Percentiles rank a stretch among this genome's conserved stretches.
These are phyloP conservation scores for Nicotiana sylvestris DNA, from an alignment of 257 asterid genomes.

Conservation along the genomic window DNA sequence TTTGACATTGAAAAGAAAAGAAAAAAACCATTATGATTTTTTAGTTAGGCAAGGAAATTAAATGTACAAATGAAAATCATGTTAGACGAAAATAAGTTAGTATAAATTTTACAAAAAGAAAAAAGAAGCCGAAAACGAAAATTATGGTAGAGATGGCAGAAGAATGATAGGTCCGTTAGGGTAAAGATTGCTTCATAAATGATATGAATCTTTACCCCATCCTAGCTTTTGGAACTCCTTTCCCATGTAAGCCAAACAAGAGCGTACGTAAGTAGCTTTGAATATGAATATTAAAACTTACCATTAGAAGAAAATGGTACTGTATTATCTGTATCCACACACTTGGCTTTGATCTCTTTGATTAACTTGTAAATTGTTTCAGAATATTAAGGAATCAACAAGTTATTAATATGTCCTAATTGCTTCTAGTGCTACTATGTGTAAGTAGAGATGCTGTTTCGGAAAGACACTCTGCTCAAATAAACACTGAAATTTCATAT, in stretches of 20 bases:
- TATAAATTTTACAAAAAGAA: neutral
- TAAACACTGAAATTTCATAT: no score
- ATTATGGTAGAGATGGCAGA: conserved; percentile 15
- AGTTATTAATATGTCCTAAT: no score
- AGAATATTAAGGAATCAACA: no score
- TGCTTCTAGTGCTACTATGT: no score
- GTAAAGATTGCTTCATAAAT: conserved; percentile 24
- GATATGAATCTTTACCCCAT: conserved; percentile 14
- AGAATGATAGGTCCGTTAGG: conserved; percentile 14
- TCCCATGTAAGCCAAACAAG: conserved; percentile 14
- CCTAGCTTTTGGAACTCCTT: conserved; percentile 15
- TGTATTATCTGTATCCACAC: neutral
- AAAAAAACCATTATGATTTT: neutral
- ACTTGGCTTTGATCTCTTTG: no score
- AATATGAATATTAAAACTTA: conserved; percentile 16
- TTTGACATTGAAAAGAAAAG: neutral
- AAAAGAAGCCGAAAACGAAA: neutral
- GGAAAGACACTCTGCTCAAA: no score
- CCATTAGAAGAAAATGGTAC: neutral
- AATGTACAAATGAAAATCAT: neutral
- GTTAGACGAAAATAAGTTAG: neutral
- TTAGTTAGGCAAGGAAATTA: neutral
- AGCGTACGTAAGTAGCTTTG: conserved; percentile 12
- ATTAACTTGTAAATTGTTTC: no score
- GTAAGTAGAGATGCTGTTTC: no score